Evolutionary conservation across 805 yeast genomes (phyloP), one percentile per base, ranked within the genome.

Genomic region (Zygoascus biomembranicola): DNA sequence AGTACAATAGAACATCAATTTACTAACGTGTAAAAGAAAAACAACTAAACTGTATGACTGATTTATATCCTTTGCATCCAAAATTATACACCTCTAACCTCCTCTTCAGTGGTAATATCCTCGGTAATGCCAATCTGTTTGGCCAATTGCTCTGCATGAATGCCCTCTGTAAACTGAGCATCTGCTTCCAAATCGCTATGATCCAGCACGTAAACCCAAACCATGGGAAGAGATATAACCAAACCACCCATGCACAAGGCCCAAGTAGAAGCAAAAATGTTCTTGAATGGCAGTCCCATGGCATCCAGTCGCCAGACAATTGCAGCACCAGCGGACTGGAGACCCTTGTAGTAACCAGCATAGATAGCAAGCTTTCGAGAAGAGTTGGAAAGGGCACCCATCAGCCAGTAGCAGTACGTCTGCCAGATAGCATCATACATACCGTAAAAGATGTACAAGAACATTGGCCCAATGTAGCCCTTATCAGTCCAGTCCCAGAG

Each of bases 321-420:
- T 23, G 81, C 85, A n/a, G 82, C 80, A 63, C 83, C 84, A 9
- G 84, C 85, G 43, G 81, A 75, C 67, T 81, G 86, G 55, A 81
- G 66, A 54, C 82, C 80, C 70, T 81, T 81, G 71, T 80, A 81
- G 65, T 77, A 78, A 43, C 84, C 84, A 19, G 82, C 82, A 60
- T 78, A 77, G 55, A 80, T 65, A 28, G 84, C 80, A 43, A 73
- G 69, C 65, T 76, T 78, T 68, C 79, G 74, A 32, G 82, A 75
- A 61, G 77, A 75, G 64, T 81, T 81, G 53, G 84, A 74, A 53
- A 81, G 64, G 45, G 82, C 74, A 45, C 86, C 86, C 69, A 81
- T 69, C 45, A 77, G 58, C 81, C 84, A 81, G 67, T 79, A 77
- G 50, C 75, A 71, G 61, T 68, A 80, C 20, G 81, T 73, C 67